Evolutionary conservation across 805 yeast species (phyloP), one percentile per base, ranked within the genome.

Genomic region (Nakazawaea wyomingensis): DNA sequence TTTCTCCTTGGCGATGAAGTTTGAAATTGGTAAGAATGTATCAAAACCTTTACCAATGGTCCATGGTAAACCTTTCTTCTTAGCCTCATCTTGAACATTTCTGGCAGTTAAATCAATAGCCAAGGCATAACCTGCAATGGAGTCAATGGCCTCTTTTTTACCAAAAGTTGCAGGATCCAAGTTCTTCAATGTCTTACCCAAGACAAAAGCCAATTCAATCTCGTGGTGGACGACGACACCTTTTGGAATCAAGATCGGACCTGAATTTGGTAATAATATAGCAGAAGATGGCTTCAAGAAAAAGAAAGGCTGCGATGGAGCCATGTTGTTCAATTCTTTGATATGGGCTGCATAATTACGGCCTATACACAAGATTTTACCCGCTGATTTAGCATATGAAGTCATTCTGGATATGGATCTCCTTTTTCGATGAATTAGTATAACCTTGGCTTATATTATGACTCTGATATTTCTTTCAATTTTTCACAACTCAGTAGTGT

Each of bases 341-440:
- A 89, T 86, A 56, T 93, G 99, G 17, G 96, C 97, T n/a, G 88
- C 95, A 60, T 89, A 93, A 64, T 93, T 93, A 54, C 99, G 82
- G 35, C 99, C 99, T 51, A 93, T 91, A 63, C 99, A 93, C 14
- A 93, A 75, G 56, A 91, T 77, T 65, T 93, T 93, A 29, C 82
- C 73, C 2, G 87, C 89, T 16, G 66, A 55, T 44, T 75, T 78
- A 33, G 81, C 65, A 58, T 82, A 85, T 9, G 27, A 24, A 24
- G 3, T 24, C 27, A 24, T 24, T n/a, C n/a, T n/a, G n/a, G n/a
- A n/a, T n/a, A n/a, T n/a, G n/a, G n/a, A n/a, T n/a, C n/a, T n/a
- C n/a, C n/a, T n/a, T n/a, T n/a, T n/a, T n/a, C n/a, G n/a, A n/a
- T n/a, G n/a, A n/a, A n/a, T n/a, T n/a, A n/a, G n/a, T n/a, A n/a